phyloP scores from a whole-genome alignment of 345 rosid species.

The Chamaenerion angustifolium region DNA sequence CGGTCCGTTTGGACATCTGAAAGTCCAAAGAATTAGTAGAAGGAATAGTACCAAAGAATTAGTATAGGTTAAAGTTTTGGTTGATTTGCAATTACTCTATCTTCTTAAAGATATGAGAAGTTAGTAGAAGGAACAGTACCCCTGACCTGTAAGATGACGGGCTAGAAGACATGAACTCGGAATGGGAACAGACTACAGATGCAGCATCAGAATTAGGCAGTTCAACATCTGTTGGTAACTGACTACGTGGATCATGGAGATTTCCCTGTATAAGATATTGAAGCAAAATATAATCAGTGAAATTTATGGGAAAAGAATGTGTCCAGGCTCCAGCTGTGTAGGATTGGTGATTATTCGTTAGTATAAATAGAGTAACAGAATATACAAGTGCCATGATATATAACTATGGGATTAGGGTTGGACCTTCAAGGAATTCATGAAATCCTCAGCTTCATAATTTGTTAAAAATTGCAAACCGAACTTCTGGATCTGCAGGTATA shows the following conservation, averaged over 20 bases:
- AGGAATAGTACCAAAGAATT: not conserved
- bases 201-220: conserved; percentile 19
- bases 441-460: conserved; percentile 35
- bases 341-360: not conserved
- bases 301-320: no score
- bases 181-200: conserved; percentile 35
- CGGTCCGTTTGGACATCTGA: conserved; percentile 8
- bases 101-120: not conserved
- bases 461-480: conserved; percentile 58
- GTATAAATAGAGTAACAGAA: not conserved
- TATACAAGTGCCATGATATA: not conserved
- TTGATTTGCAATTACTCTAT: no score
- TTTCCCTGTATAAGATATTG: not conserved
- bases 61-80: no score
- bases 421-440: conserved; percentile 48
- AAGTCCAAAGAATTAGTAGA: not conserved
- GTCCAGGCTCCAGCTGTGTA: not conserved
- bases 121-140: conserved; percentile 8
- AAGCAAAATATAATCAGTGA: no score
- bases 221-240: conserved; percentile 13
- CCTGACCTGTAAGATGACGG: conserved; percentile 27
- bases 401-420: conserved; percentile 7
- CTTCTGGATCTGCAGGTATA: conserved; percentile 60
- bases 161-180: conserved; percentile 26
- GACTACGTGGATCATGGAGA: conserved; percentile 10